Evolutionary conservation across 1,284 basidiomycete genomes (phyloP), one percentile per base, ranked within the genome.

Genomic region (Sanguinoderma infundibulare): DNA sequence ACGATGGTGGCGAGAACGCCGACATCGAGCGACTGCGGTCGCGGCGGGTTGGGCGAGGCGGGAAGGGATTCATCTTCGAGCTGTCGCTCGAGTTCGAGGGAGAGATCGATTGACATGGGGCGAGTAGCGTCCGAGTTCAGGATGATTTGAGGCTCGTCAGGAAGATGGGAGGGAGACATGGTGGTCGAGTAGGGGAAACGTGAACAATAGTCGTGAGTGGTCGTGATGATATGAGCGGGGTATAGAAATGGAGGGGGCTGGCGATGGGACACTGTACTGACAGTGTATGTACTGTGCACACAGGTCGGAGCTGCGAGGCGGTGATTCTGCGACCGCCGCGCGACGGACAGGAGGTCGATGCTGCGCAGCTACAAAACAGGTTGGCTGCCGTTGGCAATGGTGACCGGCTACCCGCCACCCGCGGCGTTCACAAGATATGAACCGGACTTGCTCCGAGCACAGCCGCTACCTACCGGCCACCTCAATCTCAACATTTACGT

Each of bases 41-140:
- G 79, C 17, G 67, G 65, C 51, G 67, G 62, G 51, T 61, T 57
- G 53, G 67, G 61, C 55, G 65, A 66, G 53, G 59, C 69, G 1
- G 81, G 84, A 1, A 81, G 78, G 22, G 83, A 84, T 57, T 91
- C 91, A 70, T 82, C 80, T 55, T 87, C 84, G 50, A 93, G 83
- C 75, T 92, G 86, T 53, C 82, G 85, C 73, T 93, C 91, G 61
- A 93, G 83, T 69, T 91, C 90, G 63, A 93, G 82, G 49, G 84
- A 83, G 61, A 91, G 82, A 74, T 93, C 91, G 67, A 92, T 91
- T 40, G 91, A 92, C 65, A 81, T 87, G 26, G 81, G 85, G 22
- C 83, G 70, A 50, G 61, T 64, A 24, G 70, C 47, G 40, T 72
- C 57, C 28, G 51, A 22, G 60, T 54, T 62, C 49, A 22, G 49